A percentile compares a stretch with the other conserved stretches of the same genome.
Conservation (phyloP, 495 filamentous ascomycete genomes). For the Penicillium flavigenum region DNA sequence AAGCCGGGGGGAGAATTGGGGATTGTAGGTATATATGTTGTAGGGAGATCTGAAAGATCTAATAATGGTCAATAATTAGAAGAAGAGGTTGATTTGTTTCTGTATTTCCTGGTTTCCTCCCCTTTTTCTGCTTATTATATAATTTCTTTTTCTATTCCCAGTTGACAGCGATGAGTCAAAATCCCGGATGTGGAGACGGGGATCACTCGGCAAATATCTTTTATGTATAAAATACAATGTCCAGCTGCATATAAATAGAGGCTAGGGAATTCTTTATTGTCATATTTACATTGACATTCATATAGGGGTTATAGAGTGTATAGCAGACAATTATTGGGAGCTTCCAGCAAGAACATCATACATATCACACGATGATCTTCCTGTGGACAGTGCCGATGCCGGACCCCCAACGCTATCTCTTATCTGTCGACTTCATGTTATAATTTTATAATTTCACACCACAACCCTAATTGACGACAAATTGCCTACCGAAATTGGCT, state of each 20-base stretch:
- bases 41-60: background rate
- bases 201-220: background rate
- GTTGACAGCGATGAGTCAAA: conserved; percentile 22
- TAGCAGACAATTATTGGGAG: background rate
- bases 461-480: too few relatives aligned
- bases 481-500: too few relatives aligned
- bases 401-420: conserved; percentile 5
- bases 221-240: background rate
- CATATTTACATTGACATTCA: background rate
- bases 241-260: background rate
- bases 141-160: conserved; percentile 15
- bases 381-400: conserved; percentile 21
- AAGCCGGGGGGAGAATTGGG: conserved; percentile 5
- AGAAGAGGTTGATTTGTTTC: background rate
- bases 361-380: background rate
- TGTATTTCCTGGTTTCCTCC: background rate
- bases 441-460: too few relatives aligned
- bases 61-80: conserved; percentile 6
- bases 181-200: conserved; percentile 9
- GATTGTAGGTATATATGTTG: background rate
- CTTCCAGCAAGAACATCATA: background rate
- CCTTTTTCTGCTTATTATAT: background rate
- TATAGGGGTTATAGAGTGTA: background rate
- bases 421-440: background rate
- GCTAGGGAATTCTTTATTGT: background rate